Evolutionary conservation across 345 rosid genomes (phyloP).

Genomic region (Clausena lansium): DNA sequence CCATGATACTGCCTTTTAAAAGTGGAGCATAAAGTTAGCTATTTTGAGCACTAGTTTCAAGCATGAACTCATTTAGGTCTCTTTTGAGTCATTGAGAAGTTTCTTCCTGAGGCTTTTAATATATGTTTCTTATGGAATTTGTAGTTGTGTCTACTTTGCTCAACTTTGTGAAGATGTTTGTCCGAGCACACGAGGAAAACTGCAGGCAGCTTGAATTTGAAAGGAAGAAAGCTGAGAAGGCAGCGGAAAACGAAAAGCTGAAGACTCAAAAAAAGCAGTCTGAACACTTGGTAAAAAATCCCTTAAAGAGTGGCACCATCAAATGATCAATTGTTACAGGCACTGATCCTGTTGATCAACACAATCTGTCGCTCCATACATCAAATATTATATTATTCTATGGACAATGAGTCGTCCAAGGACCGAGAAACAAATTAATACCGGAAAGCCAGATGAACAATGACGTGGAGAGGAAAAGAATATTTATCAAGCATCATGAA

Average conservation of each 20-base stretch:
- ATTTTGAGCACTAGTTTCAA: background rate
- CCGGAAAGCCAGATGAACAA: background rate
- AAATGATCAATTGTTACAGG: conserved; percentile 2
- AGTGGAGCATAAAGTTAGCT: background rate
- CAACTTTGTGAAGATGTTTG: conserved; percentile 72
- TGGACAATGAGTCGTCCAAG: conserved; percentile 2
- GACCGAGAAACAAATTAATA: background rate
- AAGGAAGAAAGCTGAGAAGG: conserved; percentile 56
- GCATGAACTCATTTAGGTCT: background rate
- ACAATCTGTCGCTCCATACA: background rate
- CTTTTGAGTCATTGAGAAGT: background rate
- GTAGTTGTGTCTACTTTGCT: conserved; percentile 78
- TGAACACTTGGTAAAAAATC: background rate
- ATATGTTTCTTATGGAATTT: conserved; percentile 13
- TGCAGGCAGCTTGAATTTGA: conserved; percentile 66
- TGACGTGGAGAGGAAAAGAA: conserved; percentile 3
- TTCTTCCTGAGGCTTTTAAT: background rate
- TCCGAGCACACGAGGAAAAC: conserved; percentile 74
- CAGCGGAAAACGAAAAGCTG: conserved; percentile 46
- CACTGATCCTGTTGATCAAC: background rate
- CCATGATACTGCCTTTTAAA: background rate
- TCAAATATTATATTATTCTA: background rate
- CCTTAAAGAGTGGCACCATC: conserved; percentile 12
- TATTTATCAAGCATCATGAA: conserved; percentile 9
- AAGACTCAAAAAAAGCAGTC: conserved; percentile 30